Base-by-base conservation (phyloP, 2,329 filamentous ascomycete species). In the Dactylella cylindrospora region DNA sequence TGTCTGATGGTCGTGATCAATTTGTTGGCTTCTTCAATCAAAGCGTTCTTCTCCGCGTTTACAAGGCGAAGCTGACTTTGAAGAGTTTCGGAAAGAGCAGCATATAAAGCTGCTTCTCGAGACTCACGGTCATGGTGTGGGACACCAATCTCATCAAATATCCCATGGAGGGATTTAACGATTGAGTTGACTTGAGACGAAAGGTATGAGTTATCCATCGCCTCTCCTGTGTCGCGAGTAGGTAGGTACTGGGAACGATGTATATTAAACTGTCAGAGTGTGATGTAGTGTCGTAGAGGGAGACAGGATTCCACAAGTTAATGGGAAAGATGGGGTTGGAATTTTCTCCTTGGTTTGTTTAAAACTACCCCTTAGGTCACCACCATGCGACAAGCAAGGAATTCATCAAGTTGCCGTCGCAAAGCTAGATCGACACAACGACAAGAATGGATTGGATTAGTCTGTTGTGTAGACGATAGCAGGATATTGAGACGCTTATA, bases 121-220 rank as follows among this genome's bases (percentile, higher is more conserved):
- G 82, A 80, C 72, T 97, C 90, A 70, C 93, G 86, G 74, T 97
- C 93, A 83, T 95, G 90, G 70, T 78, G 83, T 22, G 91, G 83
- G n/a, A 98, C 87, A 59, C 93, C 93, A 70, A 98, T 98, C 72
- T 98, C 91, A 73, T 98, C 93, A 71, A 96, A 98, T 55, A 97
- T 81, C 67, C 86, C 87, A 75, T 97, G 91, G 64, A 98, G 81
- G 28, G 59, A 64, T 12, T 57, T 46, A 22, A 64, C 38, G 40
- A 55, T 55, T 28, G 45, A 57, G 39, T 50, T 49, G 33, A 64
- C 59, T 40, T 64, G 59, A 33, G 59, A 55, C 44, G 50, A 36
- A 19, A 64, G 59, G 22, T 64, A 64, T 23, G 50, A 55, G 20
- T 50, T 51, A 41, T 64, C 59, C 59, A 64, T 64, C 19, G 46